Percentiles rank a stretch among this genome's conserved stretches.
phyloP scores from a whole-genome alignment of 768 basidiomycete species.

The Hortiboletus flavorubellus region DNA sequence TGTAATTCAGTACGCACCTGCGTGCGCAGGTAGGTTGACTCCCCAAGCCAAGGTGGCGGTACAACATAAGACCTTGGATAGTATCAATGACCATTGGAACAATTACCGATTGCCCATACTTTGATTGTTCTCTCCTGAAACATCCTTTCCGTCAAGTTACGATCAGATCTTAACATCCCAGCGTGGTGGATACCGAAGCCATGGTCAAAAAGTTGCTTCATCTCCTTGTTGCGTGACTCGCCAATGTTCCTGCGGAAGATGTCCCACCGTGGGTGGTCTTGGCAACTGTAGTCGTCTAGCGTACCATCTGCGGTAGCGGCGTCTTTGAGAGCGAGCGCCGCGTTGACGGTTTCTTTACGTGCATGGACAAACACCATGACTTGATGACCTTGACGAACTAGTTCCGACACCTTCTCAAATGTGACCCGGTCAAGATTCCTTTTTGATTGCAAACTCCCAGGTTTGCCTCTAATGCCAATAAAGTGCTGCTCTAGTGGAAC shows the following conservation, averaged over 20 bases:
- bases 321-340: slow-evolving; percentile 78
- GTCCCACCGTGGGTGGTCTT: slow-evolving; percentile 75
- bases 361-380: slow-evolving; percentile 99
- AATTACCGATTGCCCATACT: slow-evolving; percentile 39
- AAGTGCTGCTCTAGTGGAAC: slow-evolving; percentile 98
- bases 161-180: slow-evolving; percentile 91
- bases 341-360: slow-evolving; percentile 95
- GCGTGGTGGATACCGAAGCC: slow-evolving; percentile 99
- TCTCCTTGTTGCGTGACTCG: slow-evolving; percentile 88
- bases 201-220: slow-evolving; percentile 88
- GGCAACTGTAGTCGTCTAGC: slow-evolving; percentile 74
- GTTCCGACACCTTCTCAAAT: slow-evolving; percentile 85
- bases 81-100: not conserved
- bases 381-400: slow-evolving; percentile 91
- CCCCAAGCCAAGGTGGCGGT: slow-evolving; percentile 99
- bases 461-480: slow-evolving; percentile 87
- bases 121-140: slow-evolving; percentile 91
- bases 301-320: slow-evolving; percentile 67
- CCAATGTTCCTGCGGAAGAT: slow-evolving; percentile 75
- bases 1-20: slow-evolving; percentile 49
- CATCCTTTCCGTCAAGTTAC: slow-evolving; percentile 93
- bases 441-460: slow-evolving; percentile 65
- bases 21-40: slow-evolving; percentile 97
- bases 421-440: slow-evolving; percentile 86
- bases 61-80: slow-evolving; percentile 84